Percentiles rank a stretch among this genome's conserved stretches.
Evolutionary conservation across 139 green algal genomes (phyloP).

Genomic region (Mesostigma viride): DNA sequence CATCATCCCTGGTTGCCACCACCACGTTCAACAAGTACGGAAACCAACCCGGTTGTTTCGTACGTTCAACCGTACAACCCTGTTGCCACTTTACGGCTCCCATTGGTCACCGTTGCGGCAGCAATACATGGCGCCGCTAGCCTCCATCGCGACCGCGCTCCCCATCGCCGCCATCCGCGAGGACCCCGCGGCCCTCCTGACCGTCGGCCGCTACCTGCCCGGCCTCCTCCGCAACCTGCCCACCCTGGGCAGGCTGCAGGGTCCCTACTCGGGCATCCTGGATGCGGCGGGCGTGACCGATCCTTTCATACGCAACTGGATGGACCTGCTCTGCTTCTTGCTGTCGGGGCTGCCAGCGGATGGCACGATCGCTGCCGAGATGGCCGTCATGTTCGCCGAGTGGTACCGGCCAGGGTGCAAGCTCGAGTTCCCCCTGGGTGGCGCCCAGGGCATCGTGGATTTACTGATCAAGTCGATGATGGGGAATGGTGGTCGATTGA

Average conservation of each 20-base stretch:
- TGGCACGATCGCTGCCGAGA: conserved; percentile 85
- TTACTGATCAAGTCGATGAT: conserved; percentile 76
- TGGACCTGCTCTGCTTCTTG: conserved; percentile 94
- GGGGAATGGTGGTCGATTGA: conserved; percentile 69
- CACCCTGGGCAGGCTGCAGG: conserved; percentile 63
- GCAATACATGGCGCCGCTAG: conserved; percentile 59
- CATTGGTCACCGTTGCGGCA: no score
- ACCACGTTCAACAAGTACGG: not conserved
- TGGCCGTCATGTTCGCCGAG: conserved; percentile 47
- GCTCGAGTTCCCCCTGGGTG: conserved; percentile 82
- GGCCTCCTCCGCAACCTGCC: conserved; percentile 36
- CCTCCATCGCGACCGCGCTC: conserved; percentile 57
- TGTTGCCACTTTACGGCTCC: no score
- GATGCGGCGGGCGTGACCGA: conserved; percentile 42
- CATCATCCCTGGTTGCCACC: no score
- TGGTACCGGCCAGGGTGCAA: conserved; percentile 33
- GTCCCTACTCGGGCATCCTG: conserved; percentile 62
- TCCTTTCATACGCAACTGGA: conserved; percentile 80
- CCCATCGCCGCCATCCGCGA: conserved; percentile 69
- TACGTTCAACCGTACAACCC: no score
- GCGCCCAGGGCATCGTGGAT: conserved; percentile 72
- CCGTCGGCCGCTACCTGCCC: conserved; percentile 60
- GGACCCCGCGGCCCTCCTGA: conserved; percentile 49
- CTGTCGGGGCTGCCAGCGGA: conserved; percentile 75
- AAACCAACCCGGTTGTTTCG: not conserved